Evolutionary conservation across 1,284 basidiomycete species (phyloP), one percentile per base, ranked within the genome.

Genomic region (Hemileccinum hortonii): DNA sequence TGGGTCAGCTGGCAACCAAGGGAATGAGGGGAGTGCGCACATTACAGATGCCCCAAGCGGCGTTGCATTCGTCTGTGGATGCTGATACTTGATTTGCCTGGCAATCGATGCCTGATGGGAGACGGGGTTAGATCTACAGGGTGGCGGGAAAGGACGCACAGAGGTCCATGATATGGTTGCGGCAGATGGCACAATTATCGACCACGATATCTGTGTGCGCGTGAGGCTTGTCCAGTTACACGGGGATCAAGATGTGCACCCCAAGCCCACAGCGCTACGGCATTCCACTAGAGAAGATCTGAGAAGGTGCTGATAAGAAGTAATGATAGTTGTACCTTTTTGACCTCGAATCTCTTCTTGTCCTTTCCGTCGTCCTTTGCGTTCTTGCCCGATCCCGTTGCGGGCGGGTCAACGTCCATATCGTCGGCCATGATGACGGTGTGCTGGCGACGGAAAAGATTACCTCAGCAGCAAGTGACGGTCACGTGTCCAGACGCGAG

Each of bases 11-110:
- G 33, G 26, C 51, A 19, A 29, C 16, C 0, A 19, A 16, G n/a
- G 26, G 0, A n/a, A 22, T 30, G 4, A 21, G 42, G 29, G 32
- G 48, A 29, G 21, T 44, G 73, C 89, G 57, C 65, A 97, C 96
- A 72, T 99, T 99, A 73, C 96, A 99, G 54, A 96, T 95, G 55
- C 96, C 96, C 96, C 96, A 99, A 2, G 97, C 97, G 6, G 97
- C 96, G 53, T 96, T 98, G 69, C 97, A 99, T 66, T 98, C 96
- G 66, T 98, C 96, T 61, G 87, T 94, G 12, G 92, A 94, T 14
- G 94, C 91, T 21, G 93, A 96, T 10, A 95, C 92, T 72, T 98
- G 97, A 73, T 99, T 99, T 36, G 97, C 97, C 72, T 99, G 97
- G 71, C 97, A 99, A 71, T 99, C 97, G 70, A 99, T 99, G 77